These are phyloP conservation scores for Thermothelomyces thermophilus DNA, from an alignment of 2,329 filamentous ascomycete species.

Conservation along the genomic window DNA sequence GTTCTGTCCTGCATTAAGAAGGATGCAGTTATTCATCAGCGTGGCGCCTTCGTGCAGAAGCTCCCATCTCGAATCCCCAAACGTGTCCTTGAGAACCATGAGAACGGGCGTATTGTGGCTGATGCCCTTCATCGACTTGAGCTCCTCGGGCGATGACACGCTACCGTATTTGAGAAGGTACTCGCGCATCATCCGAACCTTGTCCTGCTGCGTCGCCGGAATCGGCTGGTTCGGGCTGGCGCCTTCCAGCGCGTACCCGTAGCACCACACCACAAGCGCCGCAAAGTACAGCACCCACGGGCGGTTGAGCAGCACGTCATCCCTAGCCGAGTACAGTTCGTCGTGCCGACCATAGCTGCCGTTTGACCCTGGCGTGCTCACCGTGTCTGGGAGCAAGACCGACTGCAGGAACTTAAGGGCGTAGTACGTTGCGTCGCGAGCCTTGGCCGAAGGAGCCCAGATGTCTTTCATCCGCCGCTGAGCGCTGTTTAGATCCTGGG, in stretches of 20 bases:
- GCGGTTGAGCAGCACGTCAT: conserved; percentile 84
- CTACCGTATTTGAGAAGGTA: conserved; percentile 69
- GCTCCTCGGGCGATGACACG: conserved; percentile 67
- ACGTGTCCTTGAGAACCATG: conserved; percentile 73
- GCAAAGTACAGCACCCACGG: conserved; percentile 97
- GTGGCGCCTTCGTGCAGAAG: conserved; percentile 80
- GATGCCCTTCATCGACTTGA: conserved; percentile 65
- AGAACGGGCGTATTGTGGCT: conserved; percentile 79
- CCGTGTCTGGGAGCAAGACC: conserved; percentile 62
- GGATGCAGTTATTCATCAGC: conserved; percentile 73
- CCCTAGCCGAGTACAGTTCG: conserved; percentile 67
- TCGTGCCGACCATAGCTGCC: conserved; percentile 33
- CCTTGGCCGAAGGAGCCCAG: conserved; percentile 85
- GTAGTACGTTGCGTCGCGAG: conserved; percentile 87
- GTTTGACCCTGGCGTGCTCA: conserved; percentile 33
- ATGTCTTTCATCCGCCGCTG: conserved; percentile 76
- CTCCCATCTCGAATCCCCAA: conserved; percentile 82
- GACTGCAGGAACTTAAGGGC: conserved; percentile 81
- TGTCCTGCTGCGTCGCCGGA: conserved; percentile 56
- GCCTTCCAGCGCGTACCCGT: conserved; percentile 85
- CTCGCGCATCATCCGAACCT: conserved; percentile 68
- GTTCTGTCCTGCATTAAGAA: conserved; percentile 35
- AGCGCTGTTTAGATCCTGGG: conserved; percentile 72
- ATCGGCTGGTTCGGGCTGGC: conserved; percentile 50
- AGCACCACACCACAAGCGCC: conserved; percentile 87